Evolutionary conservation across 148 eudicot species (phyloP), one percentile per base, ranked within the genome.

Genomic region (Rhododendron kiyosumense): DNA sequence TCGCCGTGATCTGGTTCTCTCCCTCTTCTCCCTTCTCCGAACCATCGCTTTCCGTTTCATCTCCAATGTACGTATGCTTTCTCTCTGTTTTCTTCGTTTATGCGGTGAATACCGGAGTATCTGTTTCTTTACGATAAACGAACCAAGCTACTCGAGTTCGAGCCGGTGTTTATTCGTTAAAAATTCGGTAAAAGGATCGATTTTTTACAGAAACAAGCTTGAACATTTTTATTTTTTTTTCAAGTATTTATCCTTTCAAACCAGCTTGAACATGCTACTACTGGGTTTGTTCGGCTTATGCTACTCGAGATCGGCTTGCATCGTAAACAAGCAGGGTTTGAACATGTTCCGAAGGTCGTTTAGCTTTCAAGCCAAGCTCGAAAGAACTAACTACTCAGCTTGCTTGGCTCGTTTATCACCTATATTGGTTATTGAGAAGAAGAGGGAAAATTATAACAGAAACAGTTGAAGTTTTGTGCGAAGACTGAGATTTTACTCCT

Each of bases 21-120:
- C 93, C 95, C 54, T 88, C 93, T 51, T 94, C 92, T n/a, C 90
- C 92, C 78, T 92, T 91, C 84, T 89, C 92, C 46, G 76, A 87
- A 89, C 88, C 88, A 41, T 87, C 87, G 30, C 24, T 84, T 32
- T 85, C 92, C 34, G 84, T 92, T 48, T 45, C 45, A 85, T 88
- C 89, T 36, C 61, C 52, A 24, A 43, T 78, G 89, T 11, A 26
- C 51, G 89, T 84, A 73, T 82, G 81, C 45, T 20, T 1, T 59
- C 17, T 54, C 65, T 59, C 22, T 30, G 52, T 74, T 65, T 77
- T 77, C 17, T 32, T 78, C 32, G 26, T 22, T 78, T 9, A 24
- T 17, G 7, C 20, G 8, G 6, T 79, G 59, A 45, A 41, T 79
- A 17, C n/a, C 3, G 54, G 54, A 51, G 15, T 51, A 51, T 51